Evolutionary conservation across 176 grass and related monocot species (phyloP).

Genomic region (Carex pumila): DNA sequence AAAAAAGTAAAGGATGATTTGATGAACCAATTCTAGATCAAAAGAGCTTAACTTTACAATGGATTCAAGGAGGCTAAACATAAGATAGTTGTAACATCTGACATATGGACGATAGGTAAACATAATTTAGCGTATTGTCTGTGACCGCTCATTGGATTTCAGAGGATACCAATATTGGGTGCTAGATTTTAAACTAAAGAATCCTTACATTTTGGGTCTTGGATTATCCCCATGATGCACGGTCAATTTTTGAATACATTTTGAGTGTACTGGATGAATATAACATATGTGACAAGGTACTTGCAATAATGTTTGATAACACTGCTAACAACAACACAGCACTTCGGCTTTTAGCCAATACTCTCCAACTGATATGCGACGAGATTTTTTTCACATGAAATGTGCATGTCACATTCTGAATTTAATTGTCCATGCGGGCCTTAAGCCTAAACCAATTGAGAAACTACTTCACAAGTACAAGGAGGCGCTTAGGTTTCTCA

Average conservation of each 20-base stretch:
- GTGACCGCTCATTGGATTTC: background rate
- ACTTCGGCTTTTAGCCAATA: background rate
- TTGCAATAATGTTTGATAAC: background rate
- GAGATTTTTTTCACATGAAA: background rate
- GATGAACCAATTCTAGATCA: background rate
- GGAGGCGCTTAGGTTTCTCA: background rate
- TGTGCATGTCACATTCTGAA: background rate
- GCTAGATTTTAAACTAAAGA: background rate
- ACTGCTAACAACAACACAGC: background rate
- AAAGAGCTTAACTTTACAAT: too few species aligned
- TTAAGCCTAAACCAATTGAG: background rate
- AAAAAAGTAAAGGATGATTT: background rate
- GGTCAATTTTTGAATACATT: background rate
- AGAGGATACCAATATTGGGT: background rate
- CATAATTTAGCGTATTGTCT: background rate
- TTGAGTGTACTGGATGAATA: background rate
- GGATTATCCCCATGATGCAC: background rate
- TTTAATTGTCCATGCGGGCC: background rate
- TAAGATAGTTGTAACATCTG: too few species aligned
- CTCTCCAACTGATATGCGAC: background rate
- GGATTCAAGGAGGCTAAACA: too few species aligned
- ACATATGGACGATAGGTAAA: background rate
- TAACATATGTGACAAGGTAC: background rate
- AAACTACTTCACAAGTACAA: background rate
- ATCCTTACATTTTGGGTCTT: background rate